These are phyloP conservation scores for Pythium aphanidermatum DNA, from an alignment of 352 stramenopile species.

Conservation along the genomic window DNA sequence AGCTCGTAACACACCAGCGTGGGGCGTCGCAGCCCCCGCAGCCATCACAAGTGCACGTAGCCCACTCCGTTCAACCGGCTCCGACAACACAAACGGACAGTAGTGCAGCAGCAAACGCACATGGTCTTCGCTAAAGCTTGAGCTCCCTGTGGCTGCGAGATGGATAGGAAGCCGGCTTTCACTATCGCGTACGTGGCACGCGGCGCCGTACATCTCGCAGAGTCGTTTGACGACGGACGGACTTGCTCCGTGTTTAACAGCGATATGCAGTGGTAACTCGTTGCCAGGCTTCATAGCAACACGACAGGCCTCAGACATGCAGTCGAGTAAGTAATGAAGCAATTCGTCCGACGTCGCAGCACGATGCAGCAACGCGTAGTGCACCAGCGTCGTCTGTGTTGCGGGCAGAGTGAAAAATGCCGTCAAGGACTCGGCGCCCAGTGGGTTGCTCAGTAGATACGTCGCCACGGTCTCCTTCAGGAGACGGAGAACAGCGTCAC, in stretches of 20 bases:
- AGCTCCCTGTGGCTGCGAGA: conserved; percentile 26
- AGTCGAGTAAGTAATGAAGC: conserved; percentile 25
- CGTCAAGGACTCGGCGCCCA: no score
- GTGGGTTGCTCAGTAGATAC: conserved; percentile 15
- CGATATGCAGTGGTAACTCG: conserved; percentile 47
- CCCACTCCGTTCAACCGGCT: conserved; percentile 30
- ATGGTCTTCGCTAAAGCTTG: conserved; percentile 15
- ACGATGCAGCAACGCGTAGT: conserved; percentile 51
- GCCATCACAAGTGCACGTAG: conserved; percentile 42
- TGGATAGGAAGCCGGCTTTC: conserved; percentile 45
- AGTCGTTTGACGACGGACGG: conserved; percentile 10
- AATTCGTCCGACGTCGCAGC: conserved; percentile 15
- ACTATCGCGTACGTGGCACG: conserved; percentile 38
- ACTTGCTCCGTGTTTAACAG: conserved; percentile 17
- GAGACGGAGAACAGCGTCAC: conserved; percentile 5
- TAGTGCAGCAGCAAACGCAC: conserved; percentile 25
- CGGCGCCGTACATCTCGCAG: conserved; percentile 22
- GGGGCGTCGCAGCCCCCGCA: conserved; percentile 19
- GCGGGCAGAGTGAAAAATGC: conserved; percentile 10
- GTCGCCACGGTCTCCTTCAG: not conserved
- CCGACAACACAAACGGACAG: conserved; percentile 25
- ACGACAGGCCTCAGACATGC: conserved; percentile 25
- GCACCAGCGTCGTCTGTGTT: conserved; percentile 44
- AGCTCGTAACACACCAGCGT: conserved; percentile 27
- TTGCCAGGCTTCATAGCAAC: conserved; percentile 17